phyloP scores from a whole-genome alignment of 306 rosid species.

The Quercus cerris region DNA sequence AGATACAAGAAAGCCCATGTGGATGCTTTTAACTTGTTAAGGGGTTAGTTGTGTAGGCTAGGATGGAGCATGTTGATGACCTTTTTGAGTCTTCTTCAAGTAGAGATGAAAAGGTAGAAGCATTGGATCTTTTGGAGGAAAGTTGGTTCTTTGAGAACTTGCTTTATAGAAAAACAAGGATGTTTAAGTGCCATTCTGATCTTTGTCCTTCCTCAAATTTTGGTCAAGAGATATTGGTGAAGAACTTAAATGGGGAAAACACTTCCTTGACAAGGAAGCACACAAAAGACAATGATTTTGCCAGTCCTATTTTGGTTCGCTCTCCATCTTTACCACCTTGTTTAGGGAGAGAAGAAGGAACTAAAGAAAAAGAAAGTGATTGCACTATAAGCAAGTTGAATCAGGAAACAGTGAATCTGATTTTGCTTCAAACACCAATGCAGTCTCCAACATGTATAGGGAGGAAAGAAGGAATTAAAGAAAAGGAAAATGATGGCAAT shows the following conservation, averaged over 20 bases:
- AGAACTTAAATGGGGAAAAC: slow-evolving; percentile 19
- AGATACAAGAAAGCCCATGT: slow-evolving; percentile 6
- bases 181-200: slow-evolving; percentile 65
- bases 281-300: slow-evolving; percentile 6
- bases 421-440: slow-evolving; percentile 33
- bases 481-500: slow-evolving; percentile 6
- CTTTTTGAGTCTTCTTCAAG: slow-evolving; percentile 43
- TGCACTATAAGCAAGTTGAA: slow-evolving; percentile 10
- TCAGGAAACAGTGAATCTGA: slow-evolving; percentile 28
- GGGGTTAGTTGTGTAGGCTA: slow-evolving; percentile 21
- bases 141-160: slow-evolving; percentile 76
- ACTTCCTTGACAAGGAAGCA: slow-evolving; percentile 15
- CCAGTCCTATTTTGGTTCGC: slow-evolving; percentile 25
- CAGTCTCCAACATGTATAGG: slow-evolving; percentile 41
- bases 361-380: slow-evolving; percentile 17
- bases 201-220: slow-evolving; percentile 43
- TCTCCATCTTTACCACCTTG: slow-evolving; percentile 54
- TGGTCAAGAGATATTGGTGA: slow-evolving; percentile 24
- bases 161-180: slow-evolving; percentile 45
- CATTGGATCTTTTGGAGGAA: slow-evolving; percentile 73
- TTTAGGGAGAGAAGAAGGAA: slow-evolving; percentile 37
- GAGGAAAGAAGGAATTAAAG: slow-evolving; percentile 40
- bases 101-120: slow-evolving; percentile 38
- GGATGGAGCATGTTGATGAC: slow-evolving; percentile 46
- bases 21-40: slow-evolving; percentile 5